Percentiles rank a stretch among this genome's conserved stretches.
These are phyloP conservation scores for Solanum gracilifrons DNA, from an alignment of 257 asterid species.

Conservation along the genomic window DNA sequence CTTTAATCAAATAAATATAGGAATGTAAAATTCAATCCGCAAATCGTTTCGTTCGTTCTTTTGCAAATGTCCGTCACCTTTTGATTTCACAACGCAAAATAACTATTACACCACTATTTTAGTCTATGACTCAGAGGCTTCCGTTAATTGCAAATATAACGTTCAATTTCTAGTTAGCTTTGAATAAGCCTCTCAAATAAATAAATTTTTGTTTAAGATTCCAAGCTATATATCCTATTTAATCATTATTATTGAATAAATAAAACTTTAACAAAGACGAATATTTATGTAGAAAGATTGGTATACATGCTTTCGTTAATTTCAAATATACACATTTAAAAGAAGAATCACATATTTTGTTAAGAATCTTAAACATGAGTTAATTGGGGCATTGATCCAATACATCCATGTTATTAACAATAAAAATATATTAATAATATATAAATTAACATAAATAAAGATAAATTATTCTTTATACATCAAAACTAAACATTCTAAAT, in stretches of 20 bases:
- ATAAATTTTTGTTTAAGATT: no score
- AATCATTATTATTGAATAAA: accelerated
- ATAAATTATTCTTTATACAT: not conserved
- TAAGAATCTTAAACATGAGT: no score
- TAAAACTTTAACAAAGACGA: no score
- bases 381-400: not conserved
- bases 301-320: no score
- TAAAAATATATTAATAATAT: no score
- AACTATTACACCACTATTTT: not conserved
- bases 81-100: not conserved
- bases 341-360: not conserved
- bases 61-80: not conserved
- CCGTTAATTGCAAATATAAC: no score
- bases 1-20: not conserved
- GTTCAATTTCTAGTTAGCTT: no score
- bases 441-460: no score
- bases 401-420: no score
- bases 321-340: not conserved
- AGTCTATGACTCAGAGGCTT: not conserved
- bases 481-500: not conserved
- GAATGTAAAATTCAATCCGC: no score
- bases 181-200: no score
- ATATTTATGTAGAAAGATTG: no score
- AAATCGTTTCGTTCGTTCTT: not conserved
- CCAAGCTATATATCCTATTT: not conserved